Conservation (phyloP, 495 filamentous ascomycete genomes). For the Penicillium malachiteum region DNA sequence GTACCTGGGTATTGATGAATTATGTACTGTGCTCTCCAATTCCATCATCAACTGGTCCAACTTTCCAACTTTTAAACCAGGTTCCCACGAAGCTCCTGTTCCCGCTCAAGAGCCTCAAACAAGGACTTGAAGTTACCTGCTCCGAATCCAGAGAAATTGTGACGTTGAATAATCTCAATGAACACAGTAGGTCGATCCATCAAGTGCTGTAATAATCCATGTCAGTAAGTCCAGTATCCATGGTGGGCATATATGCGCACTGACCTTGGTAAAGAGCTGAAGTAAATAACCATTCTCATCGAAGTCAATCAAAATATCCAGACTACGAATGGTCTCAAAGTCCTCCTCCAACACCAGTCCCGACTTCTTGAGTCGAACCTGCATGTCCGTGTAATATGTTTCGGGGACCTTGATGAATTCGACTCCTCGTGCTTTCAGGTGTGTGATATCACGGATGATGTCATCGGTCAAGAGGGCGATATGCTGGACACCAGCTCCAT, state of each 20-base stretch:
- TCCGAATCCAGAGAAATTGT: conserved; percentile 85
- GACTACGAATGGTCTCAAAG: conserved; percentile 64
- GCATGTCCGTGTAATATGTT: conserved; percentile 80
- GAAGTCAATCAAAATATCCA: conserved; percentile 89
- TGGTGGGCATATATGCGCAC: background rate
- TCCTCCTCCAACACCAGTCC: conserved; percentile 65
- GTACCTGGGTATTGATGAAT: too few species aligned
- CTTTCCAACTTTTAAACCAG: conserved; percentile 51
- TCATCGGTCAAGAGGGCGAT: conserved; percentile 79
- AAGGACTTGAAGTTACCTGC: conserved; percentile 93
- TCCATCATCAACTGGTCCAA: too few species aligned
- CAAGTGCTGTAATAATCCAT: conserved; percentile 53
- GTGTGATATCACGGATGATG: conserved; percentile 71
- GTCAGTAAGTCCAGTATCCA: conserved; percentile 16
- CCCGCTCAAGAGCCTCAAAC: conserved; percentile 89
- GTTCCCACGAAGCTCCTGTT: conserved; percentile 82
- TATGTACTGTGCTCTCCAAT: too few species aligned
- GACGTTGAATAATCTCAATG: conserved; percentile 87
- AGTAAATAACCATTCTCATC: conserved; percentile 84
- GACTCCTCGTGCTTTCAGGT: conserved; percentile 74
- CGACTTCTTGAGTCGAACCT: conserved; percentile 56
- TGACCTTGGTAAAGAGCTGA: conserved; percentile 80
- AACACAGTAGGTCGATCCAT: conserved; percentile 94
- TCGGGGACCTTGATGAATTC: conserved; percentile 85
- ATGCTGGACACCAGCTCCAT: conserved; percentile 84